Conservation (phyloP, 2,329 filamentous ascomycete genomes). For the Nemania bipapillata region DNA sequence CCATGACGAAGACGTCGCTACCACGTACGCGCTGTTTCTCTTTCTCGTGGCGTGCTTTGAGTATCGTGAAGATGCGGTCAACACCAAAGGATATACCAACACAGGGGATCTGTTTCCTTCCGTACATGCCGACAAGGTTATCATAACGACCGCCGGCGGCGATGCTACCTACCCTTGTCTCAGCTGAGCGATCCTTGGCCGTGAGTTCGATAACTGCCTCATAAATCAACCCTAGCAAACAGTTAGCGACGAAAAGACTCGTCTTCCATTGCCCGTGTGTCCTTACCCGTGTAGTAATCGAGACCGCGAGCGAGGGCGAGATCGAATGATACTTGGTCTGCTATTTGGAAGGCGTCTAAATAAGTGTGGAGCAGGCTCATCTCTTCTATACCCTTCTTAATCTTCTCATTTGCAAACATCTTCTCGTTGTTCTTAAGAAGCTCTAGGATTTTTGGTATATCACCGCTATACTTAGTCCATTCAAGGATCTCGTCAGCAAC, state of each 20-base stretch:
- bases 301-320: conserved; percentile 78
- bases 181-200: conserved; percentile 71
- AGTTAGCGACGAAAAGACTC: conserved; percentile 5
- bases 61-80: conserved; percentile 82
- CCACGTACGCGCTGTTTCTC: conserved; percentile 36
- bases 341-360: conserved; percentile 71
- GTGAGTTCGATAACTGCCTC: conserved; percentile 74
- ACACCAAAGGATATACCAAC: conserved; percentile 83
- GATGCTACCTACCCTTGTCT: conserved; percentile 79
- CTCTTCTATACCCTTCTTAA: conserved; percentile 75
- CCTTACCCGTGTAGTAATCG: conserved; percentile 75
- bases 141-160: conserved; percentile 82
- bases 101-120: conserved; percentile 76
- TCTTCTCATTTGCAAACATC: conserved; percentile 70
- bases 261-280: background rate
- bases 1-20: conserved; percentile 91
- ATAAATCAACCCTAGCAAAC: conserved; percentile 66
- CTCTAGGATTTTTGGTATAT: conserved; percentile 69
- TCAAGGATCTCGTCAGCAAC: conserved; percentile 78
- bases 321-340: conserved; percentile 76
- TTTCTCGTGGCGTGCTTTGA: conserved; percentile 72
- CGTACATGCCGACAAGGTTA: conserved; percentile 81
- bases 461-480: conserved; percentile 75
- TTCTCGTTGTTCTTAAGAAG: conserved; percentile 68
- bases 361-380: conserved; percentile 76